phyloP scores from a whole-genome alignment of 495 filamentous ascomycete species.

The Lophiotrema nucula region DNA sequence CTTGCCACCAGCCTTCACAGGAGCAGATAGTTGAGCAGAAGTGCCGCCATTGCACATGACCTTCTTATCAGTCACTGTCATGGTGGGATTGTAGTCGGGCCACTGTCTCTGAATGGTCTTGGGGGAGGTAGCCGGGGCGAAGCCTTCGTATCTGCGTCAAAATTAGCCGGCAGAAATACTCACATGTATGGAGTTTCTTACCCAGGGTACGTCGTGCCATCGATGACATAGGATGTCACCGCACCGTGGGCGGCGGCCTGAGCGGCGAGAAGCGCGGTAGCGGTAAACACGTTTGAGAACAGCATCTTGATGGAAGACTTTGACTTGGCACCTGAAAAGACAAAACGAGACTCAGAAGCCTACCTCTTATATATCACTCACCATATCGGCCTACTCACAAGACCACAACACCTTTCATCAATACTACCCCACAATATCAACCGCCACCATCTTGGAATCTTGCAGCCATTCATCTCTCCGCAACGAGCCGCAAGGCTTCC shows the following conservation, averaged over 20 bases:
- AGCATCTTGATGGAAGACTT: slow-evolving; percentile 19
- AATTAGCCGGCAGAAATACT: neutral
- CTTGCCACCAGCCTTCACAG: slow-evolving; percentile 19
- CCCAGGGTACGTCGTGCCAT: slow-evolving; percentile 24
- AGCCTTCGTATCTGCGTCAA: slow-evolving; percentile 28
- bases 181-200: neutral
- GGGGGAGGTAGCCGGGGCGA: slow-evolving; percentile 19
- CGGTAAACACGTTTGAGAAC: slow-evolving; percentile 24
- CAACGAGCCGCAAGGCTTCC: slow-evolving; percentile 3
- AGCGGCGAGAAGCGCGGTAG: slow-evolving; percentile 19
- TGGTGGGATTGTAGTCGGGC: slow-evolving; percentile 34
- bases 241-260: slow-evolving; percentile 29
- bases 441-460: slow-evolving; percentile 8
- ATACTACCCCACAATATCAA: slow-evolving; percentile 8
- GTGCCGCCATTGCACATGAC: slow-evolving; percentile 34
- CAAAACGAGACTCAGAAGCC: neutral
- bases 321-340: slow-evolving; percentile 1
- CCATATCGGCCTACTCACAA: neutral
- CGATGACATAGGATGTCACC: slow-evolving; percentile 29
- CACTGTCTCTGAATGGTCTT: slow-evolving; percentile 33
- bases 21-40: slow-evolving; percentile 17
- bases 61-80: slow-evolving; percentile 22
- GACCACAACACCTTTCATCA: neutral
- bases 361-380: slow-evolving; percentile 23
- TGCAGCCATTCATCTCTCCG: slow-evolving; percentile 6